These are phyloP conservation scores for Hordeum vulgare DNA, from an alignment of 176 grass and related monocot species.

Conservation along the genomic window DNA sequence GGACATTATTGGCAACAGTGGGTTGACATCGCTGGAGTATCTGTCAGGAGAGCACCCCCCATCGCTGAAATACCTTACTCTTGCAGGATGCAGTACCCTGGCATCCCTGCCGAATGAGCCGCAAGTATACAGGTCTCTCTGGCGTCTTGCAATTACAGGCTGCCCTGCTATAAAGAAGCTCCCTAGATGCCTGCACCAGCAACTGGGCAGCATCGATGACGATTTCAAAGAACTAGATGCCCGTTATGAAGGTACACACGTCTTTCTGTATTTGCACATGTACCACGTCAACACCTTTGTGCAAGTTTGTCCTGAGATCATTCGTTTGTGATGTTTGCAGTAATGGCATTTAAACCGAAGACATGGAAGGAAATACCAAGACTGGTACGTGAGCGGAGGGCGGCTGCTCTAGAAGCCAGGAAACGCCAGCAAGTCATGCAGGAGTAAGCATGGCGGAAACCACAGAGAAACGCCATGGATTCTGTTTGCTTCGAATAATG, in stretches of 20 bases:
- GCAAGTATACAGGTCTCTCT: not conserved
- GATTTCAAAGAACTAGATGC: not conserved
- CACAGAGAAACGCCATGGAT: no score
- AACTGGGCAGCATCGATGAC: not conserved
- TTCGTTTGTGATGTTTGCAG: not conserved
- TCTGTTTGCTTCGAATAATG: no score
- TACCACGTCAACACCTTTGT: not conserved
- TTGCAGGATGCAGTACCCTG: not conserved
- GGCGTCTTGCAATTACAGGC: rapidly evolving
- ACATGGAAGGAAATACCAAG: no score
- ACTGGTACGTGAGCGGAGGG: no score
- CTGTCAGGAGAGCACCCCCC: not conserved
- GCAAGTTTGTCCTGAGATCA: not conserved
- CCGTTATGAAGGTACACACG: not conserved
- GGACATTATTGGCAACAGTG: rapidly evolving
- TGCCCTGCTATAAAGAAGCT: not conserved
- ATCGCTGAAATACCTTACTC: not conserved
- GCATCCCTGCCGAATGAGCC: not conserved
- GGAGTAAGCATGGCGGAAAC: no score
- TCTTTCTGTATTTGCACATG: not conserved
- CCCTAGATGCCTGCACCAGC: not conserved
- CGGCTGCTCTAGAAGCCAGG: no score
- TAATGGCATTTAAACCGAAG: no score
- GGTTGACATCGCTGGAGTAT: not conserved
- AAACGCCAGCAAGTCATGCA: no score